A percentile compares a stretch with the other conserved stretches of the same genome.
phyloP scores from a whole-genome alignment of 768 basidiomycete species.

The Botryobasidium botryosum region DNA sequence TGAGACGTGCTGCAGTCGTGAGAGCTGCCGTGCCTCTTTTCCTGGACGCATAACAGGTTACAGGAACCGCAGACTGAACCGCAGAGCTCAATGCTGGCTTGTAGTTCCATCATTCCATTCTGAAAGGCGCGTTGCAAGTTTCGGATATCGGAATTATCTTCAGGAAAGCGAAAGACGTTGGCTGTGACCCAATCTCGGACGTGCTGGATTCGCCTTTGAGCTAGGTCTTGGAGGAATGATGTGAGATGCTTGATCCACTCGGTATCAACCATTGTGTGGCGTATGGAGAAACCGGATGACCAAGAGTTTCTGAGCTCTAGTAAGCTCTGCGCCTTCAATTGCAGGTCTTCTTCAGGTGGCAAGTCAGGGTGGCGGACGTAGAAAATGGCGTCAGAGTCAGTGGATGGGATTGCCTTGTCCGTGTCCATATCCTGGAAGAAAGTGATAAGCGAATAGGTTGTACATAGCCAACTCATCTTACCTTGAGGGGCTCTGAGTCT shows the following conservation, averaged over 20 bases:
- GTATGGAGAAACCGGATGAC: not conserved
- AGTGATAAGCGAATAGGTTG: not conserved
- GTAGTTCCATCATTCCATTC: not conserved
- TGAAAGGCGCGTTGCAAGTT: not conserved
- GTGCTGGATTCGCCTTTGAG: not conserved
- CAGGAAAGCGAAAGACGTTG: slow-evolving; percentile 3
- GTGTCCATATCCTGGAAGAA: not conserved
- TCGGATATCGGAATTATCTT: slow-evolving; percentile 1
- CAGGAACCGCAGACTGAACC: not conserved
- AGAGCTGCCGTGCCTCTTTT: not conserved
- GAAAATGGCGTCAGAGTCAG: not conserved
- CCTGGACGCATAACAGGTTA: not conserved
- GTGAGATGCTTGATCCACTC: not conserved
- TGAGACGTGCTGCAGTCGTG: slow-evolving; percentile 40
- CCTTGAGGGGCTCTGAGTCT: not conserved
- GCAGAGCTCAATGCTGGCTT: slow-evolving; percentile 1
- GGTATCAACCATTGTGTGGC: not conserved
- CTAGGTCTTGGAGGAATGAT: not conserved
- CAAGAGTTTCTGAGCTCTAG: not conserved
- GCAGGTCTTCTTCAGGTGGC: not conserved
- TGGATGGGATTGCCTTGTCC: not conserved
- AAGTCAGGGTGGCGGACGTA: not conserved
- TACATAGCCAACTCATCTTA: not conserved
- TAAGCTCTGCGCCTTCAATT: not conserved
- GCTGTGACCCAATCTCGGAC: slow-evolving; percentile 2